Conservation (phyloP, 2,329 filamentous ascomycete genomes). For the Zymoseptoria ardabiliae region DNA sequence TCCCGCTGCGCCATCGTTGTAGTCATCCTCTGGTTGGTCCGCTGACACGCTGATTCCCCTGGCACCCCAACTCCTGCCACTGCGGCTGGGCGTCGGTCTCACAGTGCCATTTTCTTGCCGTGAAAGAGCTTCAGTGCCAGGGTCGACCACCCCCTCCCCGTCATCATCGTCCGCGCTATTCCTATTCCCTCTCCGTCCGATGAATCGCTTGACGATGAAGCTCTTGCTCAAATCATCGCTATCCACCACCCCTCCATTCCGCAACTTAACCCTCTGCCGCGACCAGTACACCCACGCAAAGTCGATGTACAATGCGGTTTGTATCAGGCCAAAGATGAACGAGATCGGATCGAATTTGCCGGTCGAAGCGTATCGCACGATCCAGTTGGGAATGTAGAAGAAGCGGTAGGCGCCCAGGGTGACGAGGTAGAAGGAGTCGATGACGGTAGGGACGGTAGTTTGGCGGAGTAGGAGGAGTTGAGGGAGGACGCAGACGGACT, state of each 20-base stretch:
- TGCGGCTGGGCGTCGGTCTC: constrained; percentile 16
- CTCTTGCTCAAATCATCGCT: constrained; percentile 78
- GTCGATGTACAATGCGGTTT: constrained; percentile 84
- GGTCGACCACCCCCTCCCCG: constrained; percentile 55
- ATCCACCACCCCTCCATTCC: constrained; percentile 80
- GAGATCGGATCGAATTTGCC: constrained; percentile 56
- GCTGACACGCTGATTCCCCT: constrained; percentile 54
- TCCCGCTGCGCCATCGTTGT: constrained; percentile 16
- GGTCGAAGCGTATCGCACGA: constrained; percentile 50
- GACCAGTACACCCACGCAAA: constrained; percentile 97
- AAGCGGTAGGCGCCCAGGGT: constrained; percentile 80
- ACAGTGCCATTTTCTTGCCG: constrained; percentile 26
- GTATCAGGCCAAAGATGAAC: constrained; percentile 78
- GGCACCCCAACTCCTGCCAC: constrained; percentile 46
- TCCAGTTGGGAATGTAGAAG: constrained; percentile 90
- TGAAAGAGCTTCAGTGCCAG: constrained; percentile 47
- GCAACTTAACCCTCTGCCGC: constrained; percentile 85
- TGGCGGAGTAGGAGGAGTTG: constrained; percentile 87
- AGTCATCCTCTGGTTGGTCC: constrained; percentile 31
- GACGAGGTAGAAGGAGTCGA: constrained; percentile 92
- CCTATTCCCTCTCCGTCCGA: constrained; percentile 47
- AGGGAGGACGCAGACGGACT: constrained; percentile 82
- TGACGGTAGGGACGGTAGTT: constrained; percentile 90
- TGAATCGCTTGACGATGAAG: constrained; percentile 73
- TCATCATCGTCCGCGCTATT: constrained; percentile 35